Evolutionary conservation across 73 alveolate genomes (phyloP), one percentile per base, ranked within the genome.

Genomic region (Effrenium voratum): DNA sequence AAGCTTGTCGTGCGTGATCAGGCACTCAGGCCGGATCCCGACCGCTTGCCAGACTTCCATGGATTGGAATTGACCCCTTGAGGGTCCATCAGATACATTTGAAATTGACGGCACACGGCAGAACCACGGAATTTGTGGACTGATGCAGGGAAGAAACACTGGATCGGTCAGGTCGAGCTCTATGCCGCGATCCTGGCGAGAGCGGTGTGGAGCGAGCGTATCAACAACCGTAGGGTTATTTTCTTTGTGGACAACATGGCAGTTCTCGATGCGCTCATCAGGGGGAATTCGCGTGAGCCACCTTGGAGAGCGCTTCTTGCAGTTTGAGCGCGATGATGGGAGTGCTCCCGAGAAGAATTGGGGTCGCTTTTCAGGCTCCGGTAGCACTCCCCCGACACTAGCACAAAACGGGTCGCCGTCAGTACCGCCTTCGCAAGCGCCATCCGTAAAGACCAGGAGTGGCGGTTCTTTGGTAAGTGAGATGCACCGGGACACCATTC

Each of bases 391-490:
- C 0, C 93, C 93, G 22, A 84, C 55, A 41, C 30, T 52, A 5
- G 57, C 59, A 4, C 36, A 32, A 10, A 32, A 32, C 2, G 24
- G 38, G 30, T 15, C 34, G 22, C 55, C 32, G 13, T 12, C 77
- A 4, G 50, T 19, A 50, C n/a, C 63, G 72, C 32, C 77, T 50
- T 82, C 93, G 38, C 0, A 87, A 16, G 85, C 75, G 6, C 95
- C 95, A n/a, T 87, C 95, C 8, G 95, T 87, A 41, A 41, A 87
- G 19, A 87, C 85, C 57, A 87, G 49, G 34, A 87, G 30, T 13
- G 93, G 93, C 24, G 34, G 40, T 22, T 40, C 44, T 28, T 43
- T 49, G 1, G 32, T 47, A 43, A 2, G 43, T 5, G 45, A 6
- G 2, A 3, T 4, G 26, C n/a, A 79, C 2, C n/a, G n/a, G 22